A percentile compares a stretch with the other conserved stretches of the same genome.
Conservation (phyloP, 768 basidiomycete species). For the Xerocomellus chrysenteron region DNA sequence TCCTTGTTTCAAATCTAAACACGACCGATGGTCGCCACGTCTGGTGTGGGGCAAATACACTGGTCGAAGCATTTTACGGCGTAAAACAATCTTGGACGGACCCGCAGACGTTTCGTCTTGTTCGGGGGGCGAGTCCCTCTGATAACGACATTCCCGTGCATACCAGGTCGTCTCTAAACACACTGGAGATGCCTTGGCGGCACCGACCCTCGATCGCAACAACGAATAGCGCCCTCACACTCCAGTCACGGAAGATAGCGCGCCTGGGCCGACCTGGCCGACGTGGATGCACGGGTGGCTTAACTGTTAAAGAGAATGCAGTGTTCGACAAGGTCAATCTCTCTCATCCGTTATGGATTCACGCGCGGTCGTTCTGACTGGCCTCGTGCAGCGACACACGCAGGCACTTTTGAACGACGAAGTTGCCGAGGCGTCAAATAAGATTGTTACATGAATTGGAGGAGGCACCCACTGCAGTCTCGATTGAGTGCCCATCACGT, state of each 20-base stretch:
- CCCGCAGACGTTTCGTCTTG: neutral
- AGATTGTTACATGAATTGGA: constrained; percentile 66
- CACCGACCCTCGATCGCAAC: too few species aligned
- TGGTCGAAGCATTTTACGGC: too few species aligned
- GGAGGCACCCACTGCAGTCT: constrained; percentile 66
- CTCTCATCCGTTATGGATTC: neutral
- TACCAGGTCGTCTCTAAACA: too few species aligned
- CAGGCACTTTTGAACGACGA: constrained; percentile 82
- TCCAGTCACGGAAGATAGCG: constrained; percentile 9
- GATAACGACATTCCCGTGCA: neutral
- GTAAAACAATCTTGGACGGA: neutral
- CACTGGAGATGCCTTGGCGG: neutral
- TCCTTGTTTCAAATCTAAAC: neutral
- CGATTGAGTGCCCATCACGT: constrained; percentile 69
- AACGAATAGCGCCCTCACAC: constrained; percentile 4
- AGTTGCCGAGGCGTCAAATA: constrained; percentile 75
- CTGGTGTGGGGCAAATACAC: too few species aligned
- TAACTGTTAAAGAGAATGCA: too few species aligned
- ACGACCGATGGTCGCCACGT: too few species aligned
- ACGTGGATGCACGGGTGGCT: constrained; percentile 49
- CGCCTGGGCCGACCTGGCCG: constrained; percentile 13
- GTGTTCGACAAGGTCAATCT: constrained; percentile 45
- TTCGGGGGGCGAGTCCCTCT: neutral
- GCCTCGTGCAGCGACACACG: constrained; percentile 36
- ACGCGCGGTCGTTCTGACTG: constrained; percentile 4